These are phyloP conservation scores for Leishmania major DNA, from an alignment of 208 protist species.

Conservation along the genomic window DNA sequence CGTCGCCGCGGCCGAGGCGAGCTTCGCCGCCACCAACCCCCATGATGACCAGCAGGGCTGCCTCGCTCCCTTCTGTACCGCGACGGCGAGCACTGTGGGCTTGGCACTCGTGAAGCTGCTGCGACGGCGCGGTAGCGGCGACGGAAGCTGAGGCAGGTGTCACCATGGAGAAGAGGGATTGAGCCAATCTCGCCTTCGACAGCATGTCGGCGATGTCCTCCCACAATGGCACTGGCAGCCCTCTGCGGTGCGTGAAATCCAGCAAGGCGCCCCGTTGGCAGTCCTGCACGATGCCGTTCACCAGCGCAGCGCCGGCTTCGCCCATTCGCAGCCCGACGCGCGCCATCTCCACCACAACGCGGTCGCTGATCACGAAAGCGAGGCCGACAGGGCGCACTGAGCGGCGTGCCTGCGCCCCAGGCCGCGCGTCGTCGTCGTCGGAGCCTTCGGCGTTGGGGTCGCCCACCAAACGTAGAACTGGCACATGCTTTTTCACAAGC, in stretches of 20 bases:
- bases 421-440: neutral
- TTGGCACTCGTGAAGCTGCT: neutral
- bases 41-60: neutral
- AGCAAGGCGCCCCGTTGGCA: slow-evolving; percentile 45
- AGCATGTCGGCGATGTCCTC: slow-evolving; percentile 16
- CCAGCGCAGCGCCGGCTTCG: slow-evolving; percentile 39
- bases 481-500: slow-evolving; percentile 47
- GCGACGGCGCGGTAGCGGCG: neutral
- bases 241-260: slow-evolving; percentile 36
- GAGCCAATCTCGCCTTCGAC: neutral
- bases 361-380: slow-evolving; percentile 30
- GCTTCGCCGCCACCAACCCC: neutral
- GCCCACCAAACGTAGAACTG: slow-evolving; percentile 39
- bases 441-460: slow-evolving; percentile 15
- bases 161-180: neutral
- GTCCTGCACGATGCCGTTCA: slow-evolving; percentile 50
- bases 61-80: too few relatives aligned
- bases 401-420: slow-evolving; percentile 4
- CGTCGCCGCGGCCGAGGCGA: too few relatives aligned
- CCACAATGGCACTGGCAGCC: slow-evolving; percentile 33
- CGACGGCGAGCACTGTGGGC: neutral
- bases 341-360: slow-evolving; percentile 41
- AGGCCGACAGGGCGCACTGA: slow-evolving; percentile 38
- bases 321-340: slow-evolving; percentile 55
- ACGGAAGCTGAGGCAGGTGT: neutral